Conservation (phyloP, 2,329 filamentous ascomycete genomes). For the Verticillium dahliae region DNA sequence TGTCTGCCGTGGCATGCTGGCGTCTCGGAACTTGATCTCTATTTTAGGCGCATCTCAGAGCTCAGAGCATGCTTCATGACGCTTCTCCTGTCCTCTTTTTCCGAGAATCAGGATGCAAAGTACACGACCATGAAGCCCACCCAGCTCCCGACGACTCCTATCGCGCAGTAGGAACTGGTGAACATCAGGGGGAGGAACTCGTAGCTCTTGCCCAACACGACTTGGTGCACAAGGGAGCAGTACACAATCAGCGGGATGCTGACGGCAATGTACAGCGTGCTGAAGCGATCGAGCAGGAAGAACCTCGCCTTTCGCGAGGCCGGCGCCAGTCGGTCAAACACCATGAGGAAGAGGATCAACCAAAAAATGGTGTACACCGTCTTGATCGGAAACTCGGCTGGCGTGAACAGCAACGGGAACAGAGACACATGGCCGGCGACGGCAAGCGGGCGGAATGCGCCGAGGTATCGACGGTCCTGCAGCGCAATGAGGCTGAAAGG, state of each 20-base stretch:
- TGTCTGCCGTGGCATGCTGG: neutral
- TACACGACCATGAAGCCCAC: constrained; percentile 90
- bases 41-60: neutral
- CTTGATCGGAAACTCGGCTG: constrained; percentile 90
- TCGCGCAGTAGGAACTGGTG: constrained; percentile 85
- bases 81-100: neutral
- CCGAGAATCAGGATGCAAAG: constrained; percentile 43
- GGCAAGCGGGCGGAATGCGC: constrained; percentile 84
- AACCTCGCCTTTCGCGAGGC: constrained; percentile 73
- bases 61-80: neutral
- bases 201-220: constrained; percentile 75
- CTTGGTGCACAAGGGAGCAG: constrained; percentile 73
- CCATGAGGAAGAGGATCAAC: constrained; percentile 78
- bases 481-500: constrained; percentile 91
- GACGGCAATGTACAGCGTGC: constrained; percentile 79
- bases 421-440: constrained; percentile 93
- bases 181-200: constrained; percentile 97
- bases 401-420: constrained; percentile 88
- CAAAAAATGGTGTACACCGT: constrained; percentile 88
- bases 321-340: constrained; percentile 82
- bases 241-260: constrained; percentile 87
- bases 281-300: constrained; percentile 87
- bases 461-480: constrained; percentile 81
- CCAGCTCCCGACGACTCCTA: constrained; percentile 96
- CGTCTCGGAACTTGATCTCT: neutral